Evolutionary conservation across 2,329 filamentous ascomycete species (phyloP).

Genomic region (Daldinia eschscholtzii): DNA sequence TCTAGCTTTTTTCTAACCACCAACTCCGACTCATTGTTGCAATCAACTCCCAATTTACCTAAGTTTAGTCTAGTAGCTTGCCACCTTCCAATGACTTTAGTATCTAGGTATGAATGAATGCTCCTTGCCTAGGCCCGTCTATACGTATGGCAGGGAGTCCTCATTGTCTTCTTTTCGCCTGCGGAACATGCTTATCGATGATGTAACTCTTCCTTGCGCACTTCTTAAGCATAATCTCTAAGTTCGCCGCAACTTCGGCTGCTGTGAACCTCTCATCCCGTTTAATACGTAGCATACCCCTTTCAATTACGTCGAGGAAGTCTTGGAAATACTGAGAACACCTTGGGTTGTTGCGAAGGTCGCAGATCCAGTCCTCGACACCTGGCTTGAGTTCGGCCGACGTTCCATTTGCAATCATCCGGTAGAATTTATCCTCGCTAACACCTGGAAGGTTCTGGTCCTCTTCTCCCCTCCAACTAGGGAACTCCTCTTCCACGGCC

Average conservation of each 20-base stretch:
- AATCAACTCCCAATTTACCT: not conserved
- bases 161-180: not conserved
- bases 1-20: not conserved
- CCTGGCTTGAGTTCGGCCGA: conserved; percentile 21
- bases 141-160: not conserved
- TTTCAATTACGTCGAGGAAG: conserved; percentile 23
- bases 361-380: conserved; percentile 17
- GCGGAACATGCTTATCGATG: not conserved
- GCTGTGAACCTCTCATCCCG: conserved; percentile 10
- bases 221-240: conserved; percentile 4
- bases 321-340: conserved; percentile 17
- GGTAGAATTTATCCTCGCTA: conserved; percentile 30
- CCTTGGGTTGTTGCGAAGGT: conserved; percentile 7
- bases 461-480: conserved; percentile 14
- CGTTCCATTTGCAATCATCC: not conserved
- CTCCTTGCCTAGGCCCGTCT: not conserved
- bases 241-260: conserved; percentile 1
- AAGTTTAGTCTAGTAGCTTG: not conserved
- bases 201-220: not conserved
- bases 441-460: conserved; percentile 6
- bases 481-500: conserved; percentile 24
- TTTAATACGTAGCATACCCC: conserved; percentile 19
- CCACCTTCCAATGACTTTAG: not conserved
- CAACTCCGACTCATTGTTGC: not conserved
- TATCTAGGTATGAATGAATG: not conserved